Base-by-base conservation (phyloP, 106 monocot species). In the Acanthochlamys bracteata region DNA sequence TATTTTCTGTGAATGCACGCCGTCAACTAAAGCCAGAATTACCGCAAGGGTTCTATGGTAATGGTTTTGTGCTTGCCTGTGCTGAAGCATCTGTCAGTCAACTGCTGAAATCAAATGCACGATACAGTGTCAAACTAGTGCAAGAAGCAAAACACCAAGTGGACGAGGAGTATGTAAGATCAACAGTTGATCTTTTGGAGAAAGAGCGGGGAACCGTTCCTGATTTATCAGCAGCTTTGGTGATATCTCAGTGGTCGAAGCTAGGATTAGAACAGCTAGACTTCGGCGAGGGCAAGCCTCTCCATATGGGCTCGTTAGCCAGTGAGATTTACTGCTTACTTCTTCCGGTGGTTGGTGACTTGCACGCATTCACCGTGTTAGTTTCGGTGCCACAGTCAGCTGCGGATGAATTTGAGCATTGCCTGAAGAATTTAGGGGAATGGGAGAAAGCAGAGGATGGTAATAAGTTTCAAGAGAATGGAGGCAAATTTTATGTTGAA, bases 251-350 rank as follows among this genome's bases (percentile, higher is more conserved):
- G 57, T 90, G 90, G 95, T 66, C 95, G n/a, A 87, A 81, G 71
- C 73, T 90, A 4, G 87, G 95, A 57, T 54, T 95, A 47, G 95
- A 95, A 69, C 84, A 88, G 8, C 7, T 95, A 65, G 95, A 95
- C 67, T 95, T 95, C 25, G 95, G 95, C 6, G 79, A 24, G 9
- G 95, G 95, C 14, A 74, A 20, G 60, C 82, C 95, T 10, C 10
- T 83, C 0, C 82, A 95, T 64, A 82, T 95, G 84, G 87, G 90
- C 0, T 74, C 95, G 33, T 56, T 88, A n/a, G 64, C 84, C 1
- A 95, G 90, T 26, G 90, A 90, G 76, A 83, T 95, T 0, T 95
- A 95, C 65, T 90, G 95, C 67, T 46, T 95, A 4, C 80, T 95
- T 64, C 33, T 84, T 33, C 95, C 95, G 1, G 90, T 95, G 8